These are phyloP conservation scores for Zasmidium citrigriseum DNA, from an alignment of 2,329 filamentous ascomycete species.

Conservation along the genomic window DNA sequence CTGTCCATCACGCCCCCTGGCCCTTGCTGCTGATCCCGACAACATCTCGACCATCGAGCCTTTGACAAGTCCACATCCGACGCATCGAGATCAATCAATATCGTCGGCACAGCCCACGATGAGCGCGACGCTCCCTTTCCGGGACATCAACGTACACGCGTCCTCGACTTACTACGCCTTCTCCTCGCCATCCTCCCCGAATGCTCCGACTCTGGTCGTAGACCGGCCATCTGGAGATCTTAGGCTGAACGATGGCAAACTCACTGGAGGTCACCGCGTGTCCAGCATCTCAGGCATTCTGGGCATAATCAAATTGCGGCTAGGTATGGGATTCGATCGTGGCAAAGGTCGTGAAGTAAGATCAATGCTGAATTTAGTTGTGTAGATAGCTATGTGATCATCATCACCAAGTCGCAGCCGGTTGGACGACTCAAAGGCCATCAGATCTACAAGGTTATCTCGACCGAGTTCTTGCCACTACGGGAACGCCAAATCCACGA, in stretches of 20 bases:
- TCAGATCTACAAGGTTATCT: constrained; percentile 89
- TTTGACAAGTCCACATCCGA: neutral
- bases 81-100: neutral
- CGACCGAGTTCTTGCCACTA: constrained; percentile 90
- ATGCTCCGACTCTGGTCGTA: constrained; percentile 82
- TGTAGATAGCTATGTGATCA: constrained; percentile 92
- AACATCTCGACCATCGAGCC: constrained; percentile 2
- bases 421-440: constrained; percentile 91
- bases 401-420: constrained; percentile 91
- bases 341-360: neutral
- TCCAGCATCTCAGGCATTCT: constrained; percentile 94
- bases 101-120: constrained; percentile 39
- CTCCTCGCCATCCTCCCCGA: constrained; percentile 88
- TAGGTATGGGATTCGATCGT: constrained; percentile 61
- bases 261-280: constrained; percentile 77
- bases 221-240: constrained; percentile 92
- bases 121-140: constrained; percentile 68
- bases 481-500: constrained; percentile 91
- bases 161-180: constrained; percentile 93
- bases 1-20: neutral
- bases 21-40: neutral
- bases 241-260: constrained; percentile 75
- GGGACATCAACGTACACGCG: constrained; percentile 96
- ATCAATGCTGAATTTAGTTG: constrained; percentile 9
- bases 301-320: constrained; percentile 87